These are phyloP conservation scores for Nicotiana undulata DNA, from an alignment of 257 asterid genomes.

Conservation along the genomic window DNA sequence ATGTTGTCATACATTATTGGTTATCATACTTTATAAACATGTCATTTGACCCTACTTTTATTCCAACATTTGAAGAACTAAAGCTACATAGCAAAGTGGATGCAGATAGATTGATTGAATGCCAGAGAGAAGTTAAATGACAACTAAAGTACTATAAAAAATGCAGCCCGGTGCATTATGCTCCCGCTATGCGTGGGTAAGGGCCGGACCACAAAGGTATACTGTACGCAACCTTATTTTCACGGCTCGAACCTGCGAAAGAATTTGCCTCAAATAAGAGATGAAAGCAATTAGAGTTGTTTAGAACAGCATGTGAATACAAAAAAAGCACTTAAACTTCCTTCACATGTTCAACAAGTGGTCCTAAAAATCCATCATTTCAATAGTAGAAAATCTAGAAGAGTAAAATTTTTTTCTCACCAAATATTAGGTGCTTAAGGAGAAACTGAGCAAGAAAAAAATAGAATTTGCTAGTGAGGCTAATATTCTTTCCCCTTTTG, in stretches of 20 bases:
- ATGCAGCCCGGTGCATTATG: no score
- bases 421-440: not conserved
- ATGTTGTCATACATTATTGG: not conserved
- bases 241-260: no score
- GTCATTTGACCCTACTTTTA: not conserved
- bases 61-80: not conserved
- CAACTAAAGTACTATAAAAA: not conserved
- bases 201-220: no score
- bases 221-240: no score
- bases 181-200: no score
- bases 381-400: not conserved
- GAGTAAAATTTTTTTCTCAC: not conserved
- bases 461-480: slow-evolving; percentile 2
- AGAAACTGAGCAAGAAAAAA: not conserved
- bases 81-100: not conserved
- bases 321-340: not conserved
- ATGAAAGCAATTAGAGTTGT: not conserved
- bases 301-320: not conserved
- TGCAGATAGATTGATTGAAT: not conserved
- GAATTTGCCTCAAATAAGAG: not conserved
- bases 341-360: slow-evolving; percentile 4
- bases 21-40: not conserved
- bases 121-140: not conserved
- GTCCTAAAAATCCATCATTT: not conserved
- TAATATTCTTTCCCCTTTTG: slow-evolving; percentile 6